Evolutionary conservation across 441 rosid genomes (phyloP), one percentile per base, ranked within the genome.

Genomic region (Jatropha podagrica): DNA sequence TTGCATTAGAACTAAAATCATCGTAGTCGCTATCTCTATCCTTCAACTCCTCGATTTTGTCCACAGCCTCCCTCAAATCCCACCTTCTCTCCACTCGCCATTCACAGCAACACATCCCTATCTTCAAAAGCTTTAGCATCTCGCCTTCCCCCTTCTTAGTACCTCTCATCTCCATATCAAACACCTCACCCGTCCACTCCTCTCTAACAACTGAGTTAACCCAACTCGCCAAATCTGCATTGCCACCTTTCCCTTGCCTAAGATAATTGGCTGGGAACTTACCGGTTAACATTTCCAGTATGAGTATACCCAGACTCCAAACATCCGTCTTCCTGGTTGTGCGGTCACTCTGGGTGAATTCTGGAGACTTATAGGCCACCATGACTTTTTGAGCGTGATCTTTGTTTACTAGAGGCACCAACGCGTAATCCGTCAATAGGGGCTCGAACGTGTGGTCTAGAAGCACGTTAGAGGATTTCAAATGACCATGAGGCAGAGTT

Each of bases 171-270:
- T 89, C 92, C 84, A 86, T 89, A 76, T 93, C 99, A 58, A 95
- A 91, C 70, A 93, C 96, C 81, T 93, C 94, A 4, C 86, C 91
- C 0, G 95, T 92, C 98, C 97, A 90, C 81, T 92, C 96, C 12
- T 91, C 95, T 73, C 86, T 85, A 74, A 90, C 93, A 9, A 88
- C 94, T 0, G 96, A 89, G 72, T 88, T 93, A 40, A 93, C 96
- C 98, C 98, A 93, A 0, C 87, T 83, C 1, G 91, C 90, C 80
- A 93, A 62, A 81, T 92, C 97, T 0, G 85, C 85, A 23, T 82
- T 88, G 40, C 76, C 82, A 0, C 89, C 87, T 46, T 86, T 87
- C 12, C 90, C 95, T 74, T 86, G 89, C 59, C 75, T 76, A 26
- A 87, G 84, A 79, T 92, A 92, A 76, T 92, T 91, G 12, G 85